Base-by-base conservation (phyloP, 2,329 filamentous ascomycete species). In the Ophiostoma quercus region DNA sequence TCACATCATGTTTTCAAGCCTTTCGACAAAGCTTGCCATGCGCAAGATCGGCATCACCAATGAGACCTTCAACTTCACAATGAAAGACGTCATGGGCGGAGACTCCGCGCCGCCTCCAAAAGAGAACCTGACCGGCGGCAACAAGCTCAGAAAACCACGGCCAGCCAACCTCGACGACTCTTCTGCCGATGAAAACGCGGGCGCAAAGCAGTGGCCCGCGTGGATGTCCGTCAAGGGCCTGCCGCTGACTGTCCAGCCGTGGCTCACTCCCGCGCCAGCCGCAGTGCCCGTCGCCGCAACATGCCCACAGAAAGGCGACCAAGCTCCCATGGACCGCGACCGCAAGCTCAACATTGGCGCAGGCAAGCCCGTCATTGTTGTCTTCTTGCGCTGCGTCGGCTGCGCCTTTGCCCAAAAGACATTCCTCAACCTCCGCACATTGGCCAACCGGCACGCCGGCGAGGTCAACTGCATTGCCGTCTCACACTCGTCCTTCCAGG, bases 341-440 rank as follows among this genome's bases (percentile, higher is more conserved):
- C 76, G 80, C 39, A 80, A 79, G 74, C 75, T 85, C 54, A 75
- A 84, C 34, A 82, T 80, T 9, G 77, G 80, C 14, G 77, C 79
- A n/a, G 82, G 83, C 0, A 79, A 76, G 68, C 80, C 79, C 14
- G 79, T 81, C 2, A 74, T 86, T 19, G 78, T 86, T 11, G 81
- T 86, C 25, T 86, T 86, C 74, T 73, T 86, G 69, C 82, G 84
- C 11, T 86, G 84, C 68, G 84, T 85, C 14, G 84, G 84, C 7
- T 86, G 84, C 76, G 84, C 84, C 8, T 85, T 86, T 75, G 84
- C 84, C 25, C 83, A 85, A 74, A 83, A 86, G 74, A 83, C 84
- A 5, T 88, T 88, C 75, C 79, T 87, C 71, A 79, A 81, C 71
- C 81, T 88, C 69, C 84, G 85, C 67, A 79, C 83, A 62, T 80